A percentile compares a stretch with the other conserved stretches of the same genome.
phyloP scores from a whole-genome alignment of 208 protist genomes.

The Acanthamoeba rhysodes region DNA sequence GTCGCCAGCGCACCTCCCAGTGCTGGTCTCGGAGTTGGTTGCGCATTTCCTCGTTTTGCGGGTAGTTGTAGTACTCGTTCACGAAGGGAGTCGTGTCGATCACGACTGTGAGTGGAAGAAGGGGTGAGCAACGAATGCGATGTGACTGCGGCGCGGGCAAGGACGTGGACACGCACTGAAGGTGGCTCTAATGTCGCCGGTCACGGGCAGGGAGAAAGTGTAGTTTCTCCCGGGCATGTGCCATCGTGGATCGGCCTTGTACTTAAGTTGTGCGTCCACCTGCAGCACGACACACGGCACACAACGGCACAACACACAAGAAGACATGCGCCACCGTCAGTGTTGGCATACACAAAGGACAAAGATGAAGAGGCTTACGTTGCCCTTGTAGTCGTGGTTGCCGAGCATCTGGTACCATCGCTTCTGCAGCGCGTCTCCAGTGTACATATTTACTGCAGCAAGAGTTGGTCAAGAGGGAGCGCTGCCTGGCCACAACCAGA shows the following conservation, averaged over 20 bases:
- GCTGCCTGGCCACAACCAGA: background rate
- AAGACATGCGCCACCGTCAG: background rate
- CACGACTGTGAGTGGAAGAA: background rate
- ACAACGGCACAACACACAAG: too few species aligned
- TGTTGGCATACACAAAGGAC: constrained; percentile 35
- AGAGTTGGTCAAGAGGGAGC: background rate
- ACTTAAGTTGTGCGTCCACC: constrained; percentile 81
- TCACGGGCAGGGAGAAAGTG: constrained; percentile 78
- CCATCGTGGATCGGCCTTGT: constrained; percentile 76
- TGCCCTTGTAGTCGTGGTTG: constrained; percentile 88
- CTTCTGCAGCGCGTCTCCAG: constrained; percentile 49
- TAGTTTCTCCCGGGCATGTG: constrained; percentile 84
- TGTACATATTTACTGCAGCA: constrained; percentile 80
- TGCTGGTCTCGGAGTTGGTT: constrained; percentile 77
- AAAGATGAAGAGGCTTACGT: background rate
- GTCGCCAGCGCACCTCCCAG: constrained; percentile 75
- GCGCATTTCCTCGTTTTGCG: constrained; percentile 12
- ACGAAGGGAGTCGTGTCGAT: constrained; percentile 44
- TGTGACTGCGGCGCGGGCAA: background rate
- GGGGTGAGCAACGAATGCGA: background rate
- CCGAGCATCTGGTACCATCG: constrained; percentile 86
- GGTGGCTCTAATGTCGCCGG: background rate
- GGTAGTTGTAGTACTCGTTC: constrained; percentile 58
- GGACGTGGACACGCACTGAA: background rate
- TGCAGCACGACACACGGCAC: constrained; percentile 84